phyloP scores from a whole-genome alignment of 2,329 filamentous ascomycete genomes.

The Plectosphaerella plurivora region DNA sequence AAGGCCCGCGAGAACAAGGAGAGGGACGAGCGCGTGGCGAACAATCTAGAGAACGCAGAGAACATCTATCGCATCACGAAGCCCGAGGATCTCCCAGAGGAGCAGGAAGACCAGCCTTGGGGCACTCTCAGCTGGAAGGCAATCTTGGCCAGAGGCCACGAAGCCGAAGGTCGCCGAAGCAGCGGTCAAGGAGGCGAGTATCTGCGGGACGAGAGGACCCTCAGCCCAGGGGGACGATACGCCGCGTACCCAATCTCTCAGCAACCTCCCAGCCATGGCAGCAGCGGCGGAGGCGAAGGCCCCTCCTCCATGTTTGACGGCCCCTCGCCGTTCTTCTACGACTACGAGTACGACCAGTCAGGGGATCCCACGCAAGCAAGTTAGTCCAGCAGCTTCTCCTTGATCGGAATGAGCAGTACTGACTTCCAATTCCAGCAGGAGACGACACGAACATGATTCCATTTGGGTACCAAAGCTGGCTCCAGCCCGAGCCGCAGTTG shows the following conservation, averaged over 20 bases:
- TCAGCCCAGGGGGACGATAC: slow-evolving; percentile 17
- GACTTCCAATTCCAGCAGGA: too few relatives aligned
- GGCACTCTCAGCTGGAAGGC: slow-evolving; percentile 61
- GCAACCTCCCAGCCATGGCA: slow-evolving; percentile 26
- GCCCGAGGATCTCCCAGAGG: slow-evolving; percentile 47
- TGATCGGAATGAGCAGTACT: too few relatives aligned
- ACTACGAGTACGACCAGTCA: background rate
- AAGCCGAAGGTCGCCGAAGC: slow-evolving; percentile 38
- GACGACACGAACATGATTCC: too few relatives aligned
- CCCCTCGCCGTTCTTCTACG: background rate
- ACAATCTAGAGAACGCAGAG: slow-evolving; percentile 60
- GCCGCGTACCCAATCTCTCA: slow-evolving; percentile 5
- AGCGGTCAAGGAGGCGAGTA: slow-evolving; percentile 30
- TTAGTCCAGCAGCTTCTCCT: background rate
- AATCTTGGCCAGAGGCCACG: slow-evolving; percentile 46
- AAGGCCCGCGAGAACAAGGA: slow-evolving; percentile 67
- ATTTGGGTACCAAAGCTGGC: too few relatives aligned
- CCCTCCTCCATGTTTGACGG: background rate
- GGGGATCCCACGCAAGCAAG: background rate
- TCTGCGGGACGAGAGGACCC: slow-evolving; percentile 26
- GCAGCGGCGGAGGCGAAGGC: slow-evolving; percentile 15
- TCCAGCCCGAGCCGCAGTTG: too few relatives aligned
- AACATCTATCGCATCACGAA: slow-evolving; percentile 60
- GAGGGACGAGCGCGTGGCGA: slow-evolving; percentile 55
- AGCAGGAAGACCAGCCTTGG: slow-evolving; percentile 58